These are phyloP conservation scores for Claviceps digitariae DNA, from an alignment of 2,329 filamentous ascomycete genomes.

Conservation along the genomic window DNA sequence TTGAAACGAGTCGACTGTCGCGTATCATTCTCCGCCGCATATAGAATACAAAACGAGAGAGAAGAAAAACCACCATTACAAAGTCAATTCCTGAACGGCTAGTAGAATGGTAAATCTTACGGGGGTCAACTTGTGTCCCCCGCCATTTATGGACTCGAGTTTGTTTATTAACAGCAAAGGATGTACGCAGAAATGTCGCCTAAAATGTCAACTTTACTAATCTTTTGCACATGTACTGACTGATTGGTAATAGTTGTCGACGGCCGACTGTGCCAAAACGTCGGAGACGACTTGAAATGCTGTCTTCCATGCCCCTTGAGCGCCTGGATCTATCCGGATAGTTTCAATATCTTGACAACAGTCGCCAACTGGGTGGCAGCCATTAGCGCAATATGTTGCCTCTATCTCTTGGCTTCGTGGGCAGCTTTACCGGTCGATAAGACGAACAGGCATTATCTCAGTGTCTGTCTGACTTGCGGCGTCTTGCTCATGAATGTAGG, in stretches of 20 bases:
- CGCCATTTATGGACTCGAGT: constrained; percentile 54
- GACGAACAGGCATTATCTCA: constrained; percentile 86
- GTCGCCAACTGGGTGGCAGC: constrained; percentile 77
- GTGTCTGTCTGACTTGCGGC: constrained; percentile 67
- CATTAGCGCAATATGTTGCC: constrained; percentile 53
- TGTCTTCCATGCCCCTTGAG: constrained; percentile 85
- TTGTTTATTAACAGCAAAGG: constrained; percentile 48
- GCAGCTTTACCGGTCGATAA: constrained; percentile 69
- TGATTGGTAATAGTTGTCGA: constrained; percentile 33
- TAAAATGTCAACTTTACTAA: constrained; percentile 4
- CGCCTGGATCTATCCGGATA: constrained; percentile 56
- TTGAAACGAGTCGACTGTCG: neutral
- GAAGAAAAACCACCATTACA: neutral
- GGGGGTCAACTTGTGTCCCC: constrained; percentile 42
- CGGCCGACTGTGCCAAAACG: constrained; percentile 39
- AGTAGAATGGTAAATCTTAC: constrained; percentile 17
- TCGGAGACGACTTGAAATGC: constrained; percentile 44
- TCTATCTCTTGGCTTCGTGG: constrained; percentile 72
- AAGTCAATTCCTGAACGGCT: neutral
- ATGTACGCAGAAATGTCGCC: constrained; percentile 33
- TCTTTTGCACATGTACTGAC: neutral
- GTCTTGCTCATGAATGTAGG: constrained; percentile 69
- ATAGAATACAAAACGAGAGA: neutral
- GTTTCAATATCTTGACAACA: constrained; percentile 43
- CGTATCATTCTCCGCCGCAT: neutral